phyloP scores from a whole-genome alignment of 2,329 filamentous ascomycete species.

The Paramyrothecium roridum region DNA sequence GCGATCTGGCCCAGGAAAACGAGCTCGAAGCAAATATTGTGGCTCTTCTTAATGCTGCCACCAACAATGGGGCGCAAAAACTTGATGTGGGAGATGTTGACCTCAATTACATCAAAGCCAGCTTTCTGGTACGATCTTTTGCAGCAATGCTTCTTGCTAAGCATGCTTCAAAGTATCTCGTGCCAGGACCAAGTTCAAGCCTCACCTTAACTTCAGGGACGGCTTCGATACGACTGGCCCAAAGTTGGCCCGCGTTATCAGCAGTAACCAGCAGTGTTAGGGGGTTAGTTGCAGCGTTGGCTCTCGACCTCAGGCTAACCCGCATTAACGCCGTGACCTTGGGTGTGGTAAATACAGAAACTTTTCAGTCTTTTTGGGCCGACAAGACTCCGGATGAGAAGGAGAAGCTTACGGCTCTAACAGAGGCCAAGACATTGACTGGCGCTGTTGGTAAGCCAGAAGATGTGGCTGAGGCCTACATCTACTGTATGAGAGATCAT shows the following conservation, averaged over 20 bases:
- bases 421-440: constrained; percentile 1
- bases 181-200: constrained; percentile 8
- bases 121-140: constrained; percentile 47
- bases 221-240: constrained; percentile 9
- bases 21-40: constrained; percentile 10
- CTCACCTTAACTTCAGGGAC: constrained; percentile 14
- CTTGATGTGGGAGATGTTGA: constrained; percentile 52
- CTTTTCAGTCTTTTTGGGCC: constrained; percentile 9
- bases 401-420: constrained; percentile 5
- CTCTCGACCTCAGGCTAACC: constrained; percentile 14
- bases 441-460: constrained; percentile 11
- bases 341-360: constrained; percentile 13
- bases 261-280: constrained; percentile 4
- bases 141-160: constrained; percentile 51
- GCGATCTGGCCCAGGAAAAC: constrained; percentile 9
- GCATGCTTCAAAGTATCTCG: constrained; percentile 15
- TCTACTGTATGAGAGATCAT: constrained; percentile 18
- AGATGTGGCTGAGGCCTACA: constrained; percentile 15
- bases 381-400: neutral
- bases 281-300: constrained; percentile 11
- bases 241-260: constrained; percentile 13
- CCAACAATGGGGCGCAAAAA: constrained; percentile 35
- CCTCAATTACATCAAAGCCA: constrained; percentile 33
- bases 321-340: constrained; percentile 13
- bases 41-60: constrained; percentile 18